phyloP scores from a whole-genome alignment of 257 asterid species.

The Striga asiatica region DNA sequence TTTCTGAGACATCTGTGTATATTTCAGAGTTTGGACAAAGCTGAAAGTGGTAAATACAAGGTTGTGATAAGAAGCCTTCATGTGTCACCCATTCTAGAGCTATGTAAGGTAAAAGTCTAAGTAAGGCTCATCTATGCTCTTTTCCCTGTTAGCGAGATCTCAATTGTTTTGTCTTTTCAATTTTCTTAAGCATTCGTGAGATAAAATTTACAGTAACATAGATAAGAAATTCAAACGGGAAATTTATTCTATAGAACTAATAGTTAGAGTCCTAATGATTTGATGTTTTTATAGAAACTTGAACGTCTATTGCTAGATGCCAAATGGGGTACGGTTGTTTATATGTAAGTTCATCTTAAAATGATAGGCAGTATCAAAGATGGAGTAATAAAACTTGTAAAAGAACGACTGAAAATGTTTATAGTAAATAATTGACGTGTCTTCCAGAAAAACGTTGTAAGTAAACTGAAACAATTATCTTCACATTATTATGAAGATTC shows the following conservation, averaged over 20 bases:
- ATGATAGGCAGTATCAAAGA: conserved; percentile 3
- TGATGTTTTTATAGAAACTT: background rate
- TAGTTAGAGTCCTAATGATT: background rate
- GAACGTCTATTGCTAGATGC: background rate
- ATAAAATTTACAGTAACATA: background rate
- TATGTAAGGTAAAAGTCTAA: conserved; percentile 56
- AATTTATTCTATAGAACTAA: background rate
- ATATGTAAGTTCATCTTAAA: background rate
- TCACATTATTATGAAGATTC: background rate
- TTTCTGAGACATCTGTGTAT: background rate
- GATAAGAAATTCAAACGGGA: background rate
- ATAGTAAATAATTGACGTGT: background rate
- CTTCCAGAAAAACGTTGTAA: background rate
- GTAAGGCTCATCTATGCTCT: background rate
- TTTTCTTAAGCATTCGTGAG: conserved; percentile 3
- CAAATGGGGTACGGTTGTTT: background rate
- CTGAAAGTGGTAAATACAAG: conserved; percentile 67
- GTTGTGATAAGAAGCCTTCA: conserved; percentile 67
- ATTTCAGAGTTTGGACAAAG: conserved; percentile 64
- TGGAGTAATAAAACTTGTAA: conserved; percentile 10
- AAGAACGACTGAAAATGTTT: background rate
- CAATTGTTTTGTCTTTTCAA: conserved; percentile 1
- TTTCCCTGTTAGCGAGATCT: background rate
- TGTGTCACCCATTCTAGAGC: conserved; percentile 73
- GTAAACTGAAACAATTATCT: background rate